Percentiles rank a stretch among this genome's conserved stretches.
Conservation (phyloP, 768 basidiomycete species). For the Rhizopogon vulgaris region DNA sequence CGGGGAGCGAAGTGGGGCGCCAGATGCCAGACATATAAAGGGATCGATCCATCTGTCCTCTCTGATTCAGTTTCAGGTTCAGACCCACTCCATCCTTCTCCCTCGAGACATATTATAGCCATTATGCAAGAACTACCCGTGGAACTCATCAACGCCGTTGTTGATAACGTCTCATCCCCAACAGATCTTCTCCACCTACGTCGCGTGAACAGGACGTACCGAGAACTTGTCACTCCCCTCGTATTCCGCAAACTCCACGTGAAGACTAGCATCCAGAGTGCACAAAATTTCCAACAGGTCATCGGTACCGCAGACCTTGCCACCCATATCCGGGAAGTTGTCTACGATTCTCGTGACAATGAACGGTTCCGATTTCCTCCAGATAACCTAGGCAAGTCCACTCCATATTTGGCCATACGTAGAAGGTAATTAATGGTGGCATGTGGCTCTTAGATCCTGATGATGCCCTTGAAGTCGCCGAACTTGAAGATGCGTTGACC, state of each 20-base stretch:
- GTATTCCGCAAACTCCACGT: constrained; percentile 18
- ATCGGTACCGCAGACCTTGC: constrained; percentile 17
- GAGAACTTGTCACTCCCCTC: constrained; percentile 20
- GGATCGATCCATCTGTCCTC: background rate
- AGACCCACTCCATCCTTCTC: background rate
- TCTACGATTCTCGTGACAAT: constrained; percentile 24
- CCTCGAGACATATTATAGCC: background rate
- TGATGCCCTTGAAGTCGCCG: constrained; percentile 25
- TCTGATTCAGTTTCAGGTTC: no score
- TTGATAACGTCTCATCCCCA: constrained; percentile 16
- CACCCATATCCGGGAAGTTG: constrained; percentile 18
- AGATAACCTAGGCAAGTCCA: constrained; percentile 6
- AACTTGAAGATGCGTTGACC: constrained; percentile 24
- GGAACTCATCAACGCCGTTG: constrained; percentile 21
- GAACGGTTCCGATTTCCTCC: constrained; percentile 19
- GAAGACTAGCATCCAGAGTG: constrained; percentile 20
- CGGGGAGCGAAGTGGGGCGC: background rate
- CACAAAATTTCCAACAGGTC: constrained; percentile 18
- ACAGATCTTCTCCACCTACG: constrained; percentile 24
- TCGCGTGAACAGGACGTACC: constrained; percentile 19
- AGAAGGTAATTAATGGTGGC: background rate
- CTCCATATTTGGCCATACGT: background rate
- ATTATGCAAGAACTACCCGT: constrained; percentile 21
- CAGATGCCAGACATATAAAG: background rate
- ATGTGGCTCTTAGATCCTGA: constrained; percentile 9